Conservation (phyloP, 2,329 filamentous ascomycete genomes). For the Talaromyces sp. region DNA sequence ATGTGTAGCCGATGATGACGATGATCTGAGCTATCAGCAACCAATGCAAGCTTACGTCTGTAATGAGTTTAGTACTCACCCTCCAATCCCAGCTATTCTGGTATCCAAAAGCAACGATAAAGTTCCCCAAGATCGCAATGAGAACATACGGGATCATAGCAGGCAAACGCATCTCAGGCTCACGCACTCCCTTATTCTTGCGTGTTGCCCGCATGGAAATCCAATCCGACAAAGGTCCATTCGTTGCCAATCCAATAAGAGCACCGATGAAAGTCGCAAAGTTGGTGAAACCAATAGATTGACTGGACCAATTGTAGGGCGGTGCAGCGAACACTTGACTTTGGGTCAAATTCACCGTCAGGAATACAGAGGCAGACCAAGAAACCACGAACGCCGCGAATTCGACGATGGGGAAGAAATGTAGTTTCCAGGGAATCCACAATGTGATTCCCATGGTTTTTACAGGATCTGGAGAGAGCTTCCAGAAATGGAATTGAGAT, state of each 20-base stretch:
- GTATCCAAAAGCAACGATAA: constrained; percentile 54
- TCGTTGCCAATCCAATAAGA: constrained; percentile 53
- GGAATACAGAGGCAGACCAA: constrained; percentile 56
- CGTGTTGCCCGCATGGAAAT: constrained; percentile 52
- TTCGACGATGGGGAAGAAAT: constrained; percentile 60
- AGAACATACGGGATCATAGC: constrained; percentile 56
- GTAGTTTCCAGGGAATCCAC: constrained; percentile 60
- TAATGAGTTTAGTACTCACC: constrained; percentile 30
- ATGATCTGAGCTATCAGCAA: constrained; percentile 5
- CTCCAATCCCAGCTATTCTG: constrained; percentile 53
- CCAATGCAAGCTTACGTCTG: constrained; percentile 31
- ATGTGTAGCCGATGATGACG: constrained; percentile 57
- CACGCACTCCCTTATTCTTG: constrained; percentile 53
- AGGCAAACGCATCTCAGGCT: constrained; percentile 57
- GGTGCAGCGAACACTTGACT: constrained; percentile 53
- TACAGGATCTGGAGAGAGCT: constrained; percentile 44
- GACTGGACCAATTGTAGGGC: constrained; percentile 52
- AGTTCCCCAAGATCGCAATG: constrained; percentile 57
- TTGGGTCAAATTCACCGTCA: constrained; percentile 60
- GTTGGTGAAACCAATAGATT: constrained; percentile 55
- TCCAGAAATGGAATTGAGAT: constrained; percentile 54
- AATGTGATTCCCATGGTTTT: constrained; percentile 52
- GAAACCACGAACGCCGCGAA: constrained; percentile 60
- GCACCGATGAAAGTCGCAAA: constrained; percentile 55
- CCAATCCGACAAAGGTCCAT: constrained; percentile 56